These are phyloP conservation scores for Plasmodium vinckei DNA, from an alignment of 169 alveolate species.

Conservation along the genomic window DNA sequence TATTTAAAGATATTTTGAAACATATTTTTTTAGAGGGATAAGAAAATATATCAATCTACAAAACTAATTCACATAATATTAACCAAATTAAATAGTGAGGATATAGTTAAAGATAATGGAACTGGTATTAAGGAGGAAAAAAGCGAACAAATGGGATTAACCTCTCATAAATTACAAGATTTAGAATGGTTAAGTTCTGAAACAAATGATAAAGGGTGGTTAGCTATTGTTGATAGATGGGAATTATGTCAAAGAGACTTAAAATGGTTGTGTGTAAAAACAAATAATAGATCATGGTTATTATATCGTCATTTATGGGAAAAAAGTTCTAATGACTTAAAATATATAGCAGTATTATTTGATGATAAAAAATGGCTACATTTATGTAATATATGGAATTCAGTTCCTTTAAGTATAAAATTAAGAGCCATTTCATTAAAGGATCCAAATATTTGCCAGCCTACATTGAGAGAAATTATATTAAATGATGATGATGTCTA, in stretches of 20 bases:
- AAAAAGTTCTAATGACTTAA: slow-evolving; percentile 65
- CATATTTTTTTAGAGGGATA: slow-evolving; percentile 62
- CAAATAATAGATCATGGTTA: slow-evolving; percentile 71
- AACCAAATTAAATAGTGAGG: slow-evolving; percentile 17
- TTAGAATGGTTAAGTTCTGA: slow-evolving; percentile 72
- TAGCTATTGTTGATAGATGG: slow-evolving; percentile 69
- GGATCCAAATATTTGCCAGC: slow-evolving; percentile 53
- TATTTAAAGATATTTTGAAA: too few relatives aligned
- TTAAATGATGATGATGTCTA: slow-evolving; percentile 29
- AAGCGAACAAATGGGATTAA: not conserved
- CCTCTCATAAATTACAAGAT: slow-evolving; percentile 63
- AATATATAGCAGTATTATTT: slow-evolving; percentile 54
- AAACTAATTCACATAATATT: slow-evolving; percentile 51
- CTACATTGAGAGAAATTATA: slow-evolving; percentile 51
- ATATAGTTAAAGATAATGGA: slow-evolving; percentile 16
- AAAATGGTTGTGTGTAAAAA: slow-evolving; percentile 68
- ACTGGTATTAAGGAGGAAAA: not conserved
- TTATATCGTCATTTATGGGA: slow-evolving; percentile 63
- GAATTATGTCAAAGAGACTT: slow-evolving; percentile 63
- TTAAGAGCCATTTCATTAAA: slow-evolving; percentile 46
- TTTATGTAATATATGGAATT: slow-evolving; percentile 51
- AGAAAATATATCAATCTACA: slow-evolving; percentile 54
- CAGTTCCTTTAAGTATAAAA: slow-evolving; percentile 57
- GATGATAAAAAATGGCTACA: slow-evolving; percentile 71
- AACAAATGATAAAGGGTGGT: slow-evolving; percentile 75